Conservation (phyloP, 129 eudicot genomes). For the Arctium minus region DNA sequence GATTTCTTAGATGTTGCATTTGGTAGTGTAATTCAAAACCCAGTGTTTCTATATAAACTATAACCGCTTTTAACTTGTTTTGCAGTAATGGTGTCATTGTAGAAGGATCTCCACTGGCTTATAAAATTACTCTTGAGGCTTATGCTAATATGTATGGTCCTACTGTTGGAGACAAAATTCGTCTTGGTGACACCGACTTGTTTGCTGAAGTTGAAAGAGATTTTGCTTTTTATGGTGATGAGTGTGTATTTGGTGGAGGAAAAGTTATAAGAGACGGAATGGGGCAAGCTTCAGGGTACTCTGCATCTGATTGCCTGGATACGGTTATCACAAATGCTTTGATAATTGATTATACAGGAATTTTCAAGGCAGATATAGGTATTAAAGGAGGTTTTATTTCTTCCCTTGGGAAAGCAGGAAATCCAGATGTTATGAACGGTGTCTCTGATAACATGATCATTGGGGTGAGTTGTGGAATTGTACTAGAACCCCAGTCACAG, state of each 20-base stretch:
- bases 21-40: not conserved
- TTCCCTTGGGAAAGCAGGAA: conserved; percentile 89
- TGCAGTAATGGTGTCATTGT: conserved; percentile 58
- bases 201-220: conserved; percentile 91
- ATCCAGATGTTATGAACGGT: conserved; percentile 83
- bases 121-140: conserved; percentile 57
- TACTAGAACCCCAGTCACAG: not conserved
- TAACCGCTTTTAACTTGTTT: conserved; percentile 7
- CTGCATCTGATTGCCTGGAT: conserved; percentile 56
- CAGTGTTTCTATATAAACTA: conserved; percentile 8
- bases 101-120: conserved; percentile 54
- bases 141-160: conserved; percentile 96
- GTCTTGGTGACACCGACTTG: conserved; percentile 94
- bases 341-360: conserved; percentile 82
- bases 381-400: conserved; percentile 70
- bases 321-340: conserved; percentile 94
- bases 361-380: conserved; percentile 90
- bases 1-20: not conserved
- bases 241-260: conserved; percentile 99
- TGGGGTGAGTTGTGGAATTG: conserved; percentile 55
- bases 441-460: conserved; percentile 54
- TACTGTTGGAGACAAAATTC: conserved; percentile 89
- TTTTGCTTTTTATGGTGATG: conserved; percentile 81
- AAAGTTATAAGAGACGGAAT: conserved; percentile 94
- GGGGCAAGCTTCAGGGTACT: conserved; percentile 90